Percentiles rank a stretch among this genome's conserved stretches.
Conservation (phyloP, 2,329 filamentous ascomycete genomes). For the Fusarium dlaminii region DNA sequence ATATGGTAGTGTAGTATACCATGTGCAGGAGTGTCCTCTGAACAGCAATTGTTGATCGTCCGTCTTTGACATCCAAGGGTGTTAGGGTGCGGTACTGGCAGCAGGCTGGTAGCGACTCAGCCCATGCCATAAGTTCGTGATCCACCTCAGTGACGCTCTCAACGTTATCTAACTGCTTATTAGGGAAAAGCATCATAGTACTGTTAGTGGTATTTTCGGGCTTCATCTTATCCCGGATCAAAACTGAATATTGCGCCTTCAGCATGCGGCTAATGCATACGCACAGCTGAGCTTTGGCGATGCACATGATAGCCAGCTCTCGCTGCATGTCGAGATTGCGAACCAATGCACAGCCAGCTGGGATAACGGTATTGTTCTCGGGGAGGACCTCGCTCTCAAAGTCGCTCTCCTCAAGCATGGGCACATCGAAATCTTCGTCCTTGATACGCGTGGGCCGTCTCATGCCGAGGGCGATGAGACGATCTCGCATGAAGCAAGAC, state of each 20-base stretch:
- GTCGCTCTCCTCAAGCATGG: slow-evolving; percentile 85
- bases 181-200: slow-evolving; percentile 90
- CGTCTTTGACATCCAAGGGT: slow-evolving; percentile 65
- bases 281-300: slow-evolving; percentile 90
- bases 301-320: slow-evolving; percentile 86
- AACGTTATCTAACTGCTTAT: slow-evolving; percentile 84
- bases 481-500: slow-evolving; percentile 96
- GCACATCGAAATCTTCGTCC: slow-evolving; percentile 91
- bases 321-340: slow-evolving; percentile 78
- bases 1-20: slow-evolving; percentile 92
- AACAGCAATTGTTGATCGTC: slow-evolving; percentile 68
- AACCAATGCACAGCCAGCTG: slow-evolving; percentile 74
- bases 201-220: slow-evolving; percentile 78
- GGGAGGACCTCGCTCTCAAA: slow-evolving; percentile 80
- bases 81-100: slow-evolving; percentile 73
- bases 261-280: slow-evolving; percentile 90
- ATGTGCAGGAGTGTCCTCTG: slow-evolving; percentile 91
- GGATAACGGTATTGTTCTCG: slow-evolving; percentile 73
- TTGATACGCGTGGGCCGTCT: slow-evolving; percentile 91
- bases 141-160: slow-evolving; percentile 84
- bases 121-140: slow-evolving; percentile 80
- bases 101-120: slow-evolving; percentile 73
- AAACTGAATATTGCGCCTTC: slow-evolving; percentile 89
- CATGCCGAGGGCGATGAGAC: slow-evolving; percentile 93
- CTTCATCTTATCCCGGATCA: slow-evolving; percentile 83